Conservation (phyloP, 2,329 filamentous ascomycete genomes). For the Cordyceps cateniannulata region DNA sequence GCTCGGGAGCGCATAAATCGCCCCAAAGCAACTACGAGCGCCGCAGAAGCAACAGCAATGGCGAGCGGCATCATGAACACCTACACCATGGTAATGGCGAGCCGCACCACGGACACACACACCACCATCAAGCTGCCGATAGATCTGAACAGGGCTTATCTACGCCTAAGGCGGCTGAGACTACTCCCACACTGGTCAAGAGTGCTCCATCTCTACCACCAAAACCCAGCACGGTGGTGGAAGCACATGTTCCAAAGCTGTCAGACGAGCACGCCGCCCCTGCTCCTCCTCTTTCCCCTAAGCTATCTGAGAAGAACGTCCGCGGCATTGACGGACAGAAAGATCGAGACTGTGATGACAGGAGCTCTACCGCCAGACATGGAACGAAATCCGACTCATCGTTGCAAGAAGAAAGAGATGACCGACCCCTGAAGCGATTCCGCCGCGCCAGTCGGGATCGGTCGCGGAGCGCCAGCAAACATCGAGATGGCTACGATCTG, state of each 20-base stretch:
- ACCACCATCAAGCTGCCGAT: not conserved
- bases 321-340: not conserved
- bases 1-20: not conserved
- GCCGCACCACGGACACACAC: not conserved
- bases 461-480: not conserved
- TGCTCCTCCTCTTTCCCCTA: not conserved
- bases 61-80: not conserved
- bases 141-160: not conserved
- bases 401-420: not conserved
- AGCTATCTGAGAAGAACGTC: not conserved
- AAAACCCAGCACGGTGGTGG: not conserved
- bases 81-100: not conserved
- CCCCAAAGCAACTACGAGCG: not conserved
- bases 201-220: constrained; percentile 5
- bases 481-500: not conserved
- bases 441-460: constrained; percentile 4
- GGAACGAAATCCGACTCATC: not conserved
- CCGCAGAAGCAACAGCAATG: constrained; percentile 1
- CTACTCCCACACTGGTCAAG: not conserved
- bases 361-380: not conserved
- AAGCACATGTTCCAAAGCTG: not conserved
- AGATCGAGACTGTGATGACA: not conserved
- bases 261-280: not conserved
- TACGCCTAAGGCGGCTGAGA: not conserved
- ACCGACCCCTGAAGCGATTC: not conserved